Evolutionary conservation across 768 basidiomycete genomes (phyloP), one percentile per base, ranked within the genome.

Genomic region (Leucosporidium creatinivorum): DNA sequence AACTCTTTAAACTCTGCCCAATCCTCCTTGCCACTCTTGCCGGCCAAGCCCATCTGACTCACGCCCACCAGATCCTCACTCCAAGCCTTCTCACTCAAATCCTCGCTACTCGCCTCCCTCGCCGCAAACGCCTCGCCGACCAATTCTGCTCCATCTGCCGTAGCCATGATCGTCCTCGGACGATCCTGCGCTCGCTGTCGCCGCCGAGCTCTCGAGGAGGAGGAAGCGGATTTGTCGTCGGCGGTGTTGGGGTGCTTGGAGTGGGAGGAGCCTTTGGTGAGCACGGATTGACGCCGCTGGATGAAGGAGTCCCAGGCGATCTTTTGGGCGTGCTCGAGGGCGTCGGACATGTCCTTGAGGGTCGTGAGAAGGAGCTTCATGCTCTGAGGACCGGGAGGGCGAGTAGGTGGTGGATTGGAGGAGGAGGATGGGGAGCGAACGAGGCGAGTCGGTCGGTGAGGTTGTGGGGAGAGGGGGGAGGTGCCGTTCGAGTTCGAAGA

Each of bases 291-390:
- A 72, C 87, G 84, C 69, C 84, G 86, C 23, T 73, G 73, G 21
- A 97, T 84, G 76, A 93, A 97, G 0, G 81, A 83, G 68, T 94
- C 91, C 94, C 96, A 98, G 63, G 89, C 89, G 68, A 85, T 85
- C 63, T 86, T 81, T 69, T 84, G 86, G 13, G 81, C 73, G 51
- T 70, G 58, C 39, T 82, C 86, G 55, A 88, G 81, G 2, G 82
- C 77, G 31, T 89, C 81, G n/a, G 70, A 69, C 67, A 74, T 74
- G 31, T 65, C 73, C 4, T 66, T 67, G 0, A 73, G 68, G 60
- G 73, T 73, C 19, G 19, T 54, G 4, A 76, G 65, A 19, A 76
- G 65, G 2, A 70, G 68, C n/a, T 72, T 66, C 62, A 76, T 71
- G 57, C 62, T 68, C 49, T 75, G 74, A 36, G 62, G 70, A 1